These are phyloP conservation scores for Pythium insidiosum DNA, from an alignment of 352 stramenopile species.

Conservation along the genomic window DNA sequence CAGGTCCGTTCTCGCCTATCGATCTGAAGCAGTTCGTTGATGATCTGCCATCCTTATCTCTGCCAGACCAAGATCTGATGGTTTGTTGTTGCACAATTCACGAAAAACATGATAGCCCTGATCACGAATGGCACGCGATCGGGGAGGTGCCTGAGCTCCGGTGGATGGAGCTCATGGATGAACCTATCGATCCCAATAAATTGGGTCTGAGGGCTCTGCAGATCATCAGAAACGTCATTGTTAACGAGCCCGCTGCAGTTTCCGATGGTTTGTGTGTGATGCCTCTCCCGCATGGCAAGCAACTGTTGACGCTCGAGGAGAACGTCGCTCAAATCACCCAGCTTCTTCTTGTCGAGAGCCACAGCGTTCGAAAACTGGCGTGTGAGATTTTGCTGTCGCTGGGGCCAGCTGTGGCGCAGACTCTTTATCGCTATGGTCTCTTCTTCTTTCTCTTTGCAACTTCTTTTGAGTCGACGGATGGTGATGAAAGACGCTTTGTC, in stretches of 20 bases:
- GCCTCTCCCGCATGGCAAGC: conserved; percentile 50
- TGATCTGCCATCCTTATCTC: neutral
- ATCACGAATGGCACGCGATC: conserved; percentile 54
- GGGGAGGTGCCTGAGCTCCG: conserved; percentile 63
- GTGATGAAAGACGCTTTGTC: conserved; percentile 31
- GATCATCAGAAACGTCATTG: conserved; percentile 54
- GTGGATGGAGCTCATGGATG: conserved; percentile 71
- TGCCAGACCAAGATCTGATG: conserved; percentile 12
- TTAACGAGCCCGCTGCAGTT: conserved; percentile 31
- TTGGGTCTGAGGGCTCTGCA: conserved; percentile 41
- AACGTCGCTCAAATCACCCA: conserved; percentile 52
- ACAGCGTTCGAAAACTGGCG: conserved; percentile 32
- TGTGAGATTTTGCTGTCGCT: conserved; percentile 62
- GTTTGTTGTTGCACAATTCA: conserved; percentile 69
- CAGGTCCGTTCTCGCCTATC: conserved; percentile 43
- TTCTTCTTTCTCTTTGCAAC: conserved; percentile 73
- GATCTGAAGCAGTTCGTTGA: conserved; percentile 52
- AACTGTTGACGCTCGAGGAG: conserved; percentile 32
- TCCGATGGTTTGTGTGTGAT: conserved; percentile 27
- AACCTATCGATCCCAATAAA: conserved; percentile 34
- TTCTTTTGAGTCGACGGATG: conserved; percentile 12
- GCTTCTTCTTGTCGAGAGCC: conserved; percentile 53
- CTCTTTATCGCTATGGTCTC: conserved; percentile 43
- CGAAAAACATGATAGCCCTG: conserved; percentile 15
- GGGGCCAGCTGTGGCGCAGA: conserved; percentile 30